phyloP scores from a whole-genome alignment of 441 rosid species.

The Erodium trifolium region DNA sequence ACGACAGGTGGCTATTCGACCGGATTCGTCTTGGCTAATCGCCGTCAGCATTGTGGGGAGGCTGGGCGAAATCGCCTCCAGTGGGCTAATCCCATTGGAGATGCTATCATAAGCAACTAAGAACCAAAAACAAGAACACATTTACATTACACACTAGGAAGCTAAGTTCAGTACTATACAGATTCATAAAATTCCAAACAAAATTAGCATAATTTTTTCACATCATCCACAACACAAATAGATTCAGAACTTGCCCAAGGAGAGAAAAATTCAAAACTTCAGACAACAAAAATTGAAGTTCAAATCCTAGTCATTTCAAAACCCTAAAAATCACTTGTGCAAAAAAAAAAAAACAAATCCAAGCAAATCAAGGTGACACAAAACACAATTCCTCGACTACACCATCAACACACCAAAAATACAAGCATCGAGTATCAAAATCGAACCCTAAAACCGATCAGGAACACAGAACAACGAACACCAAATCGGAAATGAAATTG shows the following conservation, averaged over 20 bases:
- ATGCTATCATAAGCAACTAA: background rate
- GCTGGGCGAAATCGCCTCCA: too few relatives aligned
- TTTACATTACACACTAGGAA: background rate
- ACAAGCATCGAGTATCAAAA: background rate
- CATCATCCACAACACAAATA: background rate
- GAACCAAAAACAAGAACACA: background rate
- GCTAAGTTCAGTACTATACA: background rate
- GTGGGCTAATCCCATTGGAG: too few relatives aligned
- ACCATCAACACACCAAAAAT: background rate
- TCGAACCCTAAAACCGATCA: background rate
- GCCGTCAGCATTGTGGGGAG: too few relatives aligned
- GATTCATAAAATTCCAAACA: background rate
- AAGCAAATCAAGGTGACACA: background rate
- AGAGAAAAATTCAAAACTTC: background rate
- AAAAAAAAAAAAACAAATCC: background rate
- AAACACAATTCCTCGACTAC: background rate
- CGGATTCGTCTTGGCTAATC: too few relatives aligned
- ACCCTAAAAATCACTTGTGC: background rate
- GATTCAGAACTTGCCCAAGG: background rate
- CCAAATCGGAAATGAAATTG: background rate
- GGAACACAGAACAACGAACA: background rate
- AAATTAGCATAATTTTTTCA: background rate
- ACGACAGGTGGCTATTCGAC: too few relatives aligned
- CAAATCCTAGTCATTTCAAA: background rate
- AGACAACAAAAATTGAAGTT: background rate